phyloP scores from a whole-genome alignment of 208 protist species.

The Crithidia mellificae region DNA sequence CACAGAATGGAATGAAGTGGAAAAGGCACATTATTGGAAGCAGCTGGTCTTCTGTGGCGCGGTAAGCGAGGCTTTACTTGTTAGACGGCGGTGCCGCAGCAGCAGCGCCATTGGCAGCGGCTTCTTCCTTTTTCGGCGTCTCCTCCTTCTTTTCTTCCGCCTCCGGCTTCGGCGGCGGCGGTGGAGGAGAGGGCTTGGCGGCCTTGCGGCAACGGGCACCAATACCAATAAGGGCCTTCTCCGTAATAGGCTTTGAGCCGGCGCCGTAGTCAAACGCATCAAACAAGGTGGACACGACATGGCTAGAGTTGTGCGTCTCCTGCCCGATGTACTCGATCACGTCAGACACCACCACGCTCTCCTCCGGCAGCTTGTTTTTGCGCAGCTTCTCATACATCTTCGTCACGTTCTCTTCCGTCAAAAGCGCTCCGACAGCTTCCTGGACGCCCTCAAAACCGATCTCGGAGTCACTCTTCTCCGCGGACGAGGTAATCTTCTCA shows the following conservation, averaged over 20 bases:
- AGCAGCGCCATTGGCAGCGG: not conserved
- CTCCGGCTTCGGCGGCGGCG: conserved; percentile 25
- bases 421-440: conserved; percentile 64
- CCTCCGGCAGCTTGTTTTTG: conserved; percentile 73
- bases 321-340: conserved; percentile 84
- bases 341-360: conserved; percentile 80
- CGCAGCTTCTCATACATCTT: conserved; percentile 79
- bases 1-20: too few species aligned
- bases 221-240: conserved; percentile 75
- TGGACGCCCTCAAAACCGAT: conserved; percentile 72
- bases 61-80: conserved; percentile 18
- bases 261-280: conserved; percentile 88
- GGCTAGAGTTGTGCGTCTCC: conserved; percentile 85
- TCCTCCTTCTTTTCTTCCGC: conserved; percentile 18
- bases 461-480: conserved; percentile 78
- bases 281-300: conserved; percentile 88
- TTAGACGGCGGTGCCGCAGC: conserved; percentile 1
- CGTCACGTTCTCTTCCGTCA: conserved; percentile 82
- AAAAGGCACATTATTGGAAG: too few species aligned
- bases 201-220: conserved; percentile 81
- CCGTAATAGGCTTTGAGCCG: conserved; percentile 80
- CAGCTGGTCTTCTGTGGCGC: too few species aligned
- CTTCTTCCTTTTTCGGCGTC: conserved; percentile 6
- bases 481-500: conserved; percentile 70
- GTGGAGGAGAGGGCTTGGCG: conserved; percentile 20